These are phyloP conservation scores for Salvia rosmarinus DNA, from an alignment of 257 asterid genomes.

Conservation along the genomic window DNA sequence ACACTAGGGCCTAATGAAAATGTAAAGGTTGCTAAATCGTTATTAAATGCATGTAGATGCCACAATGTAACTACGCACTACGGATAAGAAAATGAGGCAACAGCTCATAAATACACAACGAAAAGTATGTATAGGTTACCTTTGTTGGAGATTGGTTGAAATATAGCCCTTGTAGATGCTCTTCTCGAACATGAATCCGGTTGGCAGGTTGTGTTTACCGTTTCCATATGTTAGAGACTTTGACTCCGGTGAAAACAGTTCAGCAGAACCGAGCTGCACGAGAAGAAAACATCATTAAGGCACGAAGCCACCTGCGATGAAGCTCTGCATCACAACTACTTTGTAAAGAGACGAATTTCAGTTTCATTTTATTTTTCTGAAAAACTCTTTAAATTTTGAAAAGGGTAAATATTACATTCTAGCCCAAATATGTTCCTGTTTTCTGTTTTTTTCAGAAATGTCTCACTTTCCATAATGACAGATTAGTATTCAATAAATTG, in stretches of 20 bases:
- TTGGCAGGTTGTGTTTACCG: constrained; percentile 91
- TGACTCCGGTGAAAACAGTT: constrained; percentile 73
- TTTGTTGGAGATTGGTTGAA: constrained; percentile 90
- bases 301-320: no score
- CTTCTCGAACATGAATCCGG: constrained; percentile 91
- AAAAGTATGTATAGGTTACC: constrained; percentile 47
- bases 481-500: no score
- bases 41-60: no score
- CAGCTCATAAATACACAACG: neutral
- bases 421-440: no score
- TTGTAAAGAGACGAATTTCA: neutral
- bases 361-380: no score
- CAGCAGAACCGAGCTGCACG: constrained; percentile 93
- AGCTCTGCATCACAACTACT: neutral
- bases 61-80: no score
- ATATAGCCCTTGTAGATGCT: constrained; percentile 83
- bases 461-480: no score
- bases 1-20: no score
- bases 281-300: constrained; percentile 27
- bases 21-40: no score
- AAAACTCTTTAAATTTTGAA: no score
- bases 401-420: neutral
- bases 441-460: no score
- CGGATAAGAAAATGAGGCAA: neutral
- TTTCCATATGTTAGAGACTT: constrained; percentile 69